Evolutionary conservation across 2,329 filamentous ascomycete genomes (phyloP), one percentile per base, ranked within the genome.

Genomic region (Coniochaeta prunicola): DNA sequence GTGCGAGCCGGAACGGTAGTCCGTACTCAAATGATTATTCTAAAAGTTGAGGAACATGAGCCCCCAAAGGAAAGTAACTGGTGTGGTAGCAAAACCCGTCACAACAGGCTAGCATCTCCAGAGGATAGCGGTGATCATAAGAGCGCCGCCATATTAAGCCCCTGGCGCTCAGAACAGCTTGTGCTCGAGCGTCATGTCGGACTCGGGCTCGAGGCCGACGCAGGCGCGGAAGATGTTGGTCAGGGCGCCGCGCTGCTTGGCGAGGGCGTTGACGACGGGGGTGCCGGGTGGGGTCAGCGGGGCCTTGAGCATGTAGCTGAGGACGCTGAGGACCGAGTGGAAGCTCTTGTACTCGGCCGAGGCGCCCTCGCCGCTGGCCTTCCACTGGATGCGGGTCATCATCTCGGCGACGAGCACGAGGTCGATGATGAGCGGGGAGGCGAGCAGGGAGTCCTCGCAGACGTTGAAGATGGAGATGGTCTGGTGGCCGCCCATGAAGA

Each of bases 181-280:
- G 81, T 97, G 93, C 84, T 99, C 94, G 57, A 97, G 84, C 42
- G 92, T 97, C 94, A 99, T 99, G 74, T 99, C 94, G 59, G 88
- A 94, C 84, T 99, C 94, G 17, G 94, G 94, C 82, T 97, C 91
- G 61, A 99, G 84, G 64, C 94, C 94, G 68, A 99, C 88, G 70
- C 93, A 97, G 64, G 94, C 94, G 70, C 93, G 92, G 87, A 99
- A 96, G 77, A 99, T 97, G 81, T 99, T 99, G 75, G 90, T 94
- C 73, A 99, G 76, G 48, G 92, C 92, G 65, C 86, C 89, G 66
- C 94, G 91, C 82, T 99, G 94, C 85, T 99, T 99, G 70, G 89
- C 91, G 65, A 99, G 83, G 60, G 94, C 85, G 71, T 99, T 99
- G 78, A 99, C 84, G 61, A 99, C 94, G 3, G 94, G 94, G 12